Percentiles rank a stretch among this genome's conserved stretches.
These are phyloP conservation scores for Aspergillus sp. DNA, from an alignment of 2,329 filamentous ascomycete genomes.

Conservation along the genomic window DNA sequence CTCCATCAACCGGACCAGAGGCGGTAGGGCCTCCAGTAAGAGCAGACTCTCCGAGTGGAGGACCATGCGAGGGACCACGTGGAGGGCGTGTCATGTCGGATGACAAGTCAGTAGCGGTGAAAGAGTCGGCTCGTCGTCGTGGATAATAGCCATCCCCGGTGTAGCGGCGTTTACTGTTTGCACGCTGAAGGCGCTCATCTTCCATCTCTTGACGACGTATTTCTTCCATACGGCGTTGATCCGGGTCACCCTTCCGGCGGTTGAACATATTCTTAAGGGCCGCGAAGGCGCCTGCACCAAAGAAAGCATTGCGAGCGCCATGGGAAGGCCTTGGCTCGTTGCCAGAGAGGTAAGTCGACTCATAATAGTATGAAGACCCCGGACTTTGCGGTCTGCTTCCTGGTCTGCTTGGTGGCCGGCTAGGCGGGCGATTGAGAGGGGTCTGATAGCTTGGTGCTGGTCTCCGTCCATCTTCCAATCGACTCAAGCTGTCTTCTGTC, in stretches of 20 bases:
- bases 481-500: constrained; percentile 41
- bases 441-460: constrained; percentile 42
- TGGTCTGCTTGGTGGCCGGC: constrained; percentile 33
- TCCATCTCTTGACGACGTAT: constrained; percentile 52
- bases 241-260: constrained; percentile 55
- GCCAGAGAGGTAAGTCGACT: constrained; percentile 40
- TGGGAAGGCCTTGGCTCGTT: constrained; percentile 48
- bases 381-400: constrained; percentile 37
- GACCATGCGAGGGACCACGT: constrained; percentile 26
- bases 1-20: constrained; percentile 30
- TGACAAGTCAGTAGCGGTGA: constrained; percentile 38
- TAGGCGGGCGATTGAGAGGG: constrained; percentile 34
- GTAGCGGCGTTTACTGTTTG: constrained; percentile 61
- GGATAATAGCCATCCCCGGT: constrained; percentile 63
- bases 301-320: constrained; percentile 58
- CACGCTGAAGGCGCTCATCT: constrained; percentile 53
- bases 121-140: constrained; percentile 32
- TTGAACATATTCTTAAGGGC: constrained; percentile 59
- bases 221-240: constrained; percentile 60
- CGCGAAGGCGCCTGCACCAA: constrained; percentile 68
- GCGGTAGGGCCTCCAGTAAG: constrained; percentile 32
- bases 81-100: constrained; percentile 34
- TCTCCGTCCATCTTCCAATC: constrained; percentile 55
- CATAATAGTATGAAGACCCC: constrained; percentile 38
- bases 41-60: constrained; percentile 27